These are phyloP conservation scores for Crucibulum laeve DNA, from an alignment of 768 basidiomycete genomes.

Conservation along the genomic window DNA sequence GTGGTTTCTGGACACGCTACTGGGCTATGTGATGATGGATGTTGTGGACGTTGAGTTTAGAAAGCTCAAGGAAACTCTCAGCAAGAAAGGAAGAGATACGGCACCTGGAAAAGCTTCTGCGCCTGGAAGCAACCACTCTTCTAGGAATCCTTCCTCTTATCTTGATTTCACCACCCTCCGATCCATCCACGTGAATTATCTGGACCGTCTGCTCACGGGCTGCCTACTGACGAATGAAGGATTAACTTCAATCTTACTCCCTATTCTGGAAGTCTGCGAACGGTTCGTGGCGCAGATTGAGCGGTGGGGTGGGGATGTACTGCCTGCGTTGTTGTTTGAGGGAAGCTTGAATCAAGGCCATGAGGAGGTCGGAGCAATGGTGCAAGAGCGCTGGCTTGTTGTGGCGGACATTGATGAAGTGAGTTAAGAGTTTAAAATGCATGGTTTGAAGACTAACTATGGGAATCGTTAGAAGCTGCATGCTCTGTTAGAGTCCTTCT, in stretches of 20 bases:
- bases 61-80: slow-evolving; percentile 59
- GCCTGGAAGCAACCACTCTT: slow-evolving; percentile 4
- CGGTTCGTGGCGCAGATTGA: slow-evolving; percentile 86
- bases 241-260: slow-evolving; percentile 58
- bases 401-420: slow-evolving; percentile 82
- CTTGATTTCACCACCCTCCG: slow-evolving; percentile 88
- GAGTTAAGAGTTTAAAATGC: slow-evolving; percentile 10
- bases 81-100: slow-evolving; percentile 20
- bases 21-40: slow-evolving; percentile 87
- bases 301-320: slow-evolving; percentile 87
- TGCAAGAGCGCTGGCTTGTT: slow-evolving; percentile 60
- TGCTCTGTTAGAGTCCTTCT: slow-evolving; percentile 66
- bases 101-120: slow-evolving; percentile 5
- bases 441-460: neutral
- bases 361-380: slow-evolving; percentile 66
- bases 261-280: slow-evolving; percentile 81
- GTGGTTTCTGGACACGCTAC: slow-evolving; percentile 84
- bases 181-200: slow-evolving; percentile 74
- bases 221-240: slow-evolving; percentile 68
- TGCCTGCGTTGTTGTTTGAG: slow-evolving; percentile 80
- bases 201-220: slow-evolving; percentile 75
- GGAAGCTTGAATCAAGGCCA: slow-evolving; percentile 62
- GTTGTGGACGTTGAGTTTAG: slow-evolving; percentile 84
- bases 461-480: slow-evolving; percentile 56
- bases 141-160: slow-evolving; percentile 25